Evolutionary conservation across 1,284 basidiomycete genomes (phyloP).

Genomic region (Tilletiaria anomala): DNA sequence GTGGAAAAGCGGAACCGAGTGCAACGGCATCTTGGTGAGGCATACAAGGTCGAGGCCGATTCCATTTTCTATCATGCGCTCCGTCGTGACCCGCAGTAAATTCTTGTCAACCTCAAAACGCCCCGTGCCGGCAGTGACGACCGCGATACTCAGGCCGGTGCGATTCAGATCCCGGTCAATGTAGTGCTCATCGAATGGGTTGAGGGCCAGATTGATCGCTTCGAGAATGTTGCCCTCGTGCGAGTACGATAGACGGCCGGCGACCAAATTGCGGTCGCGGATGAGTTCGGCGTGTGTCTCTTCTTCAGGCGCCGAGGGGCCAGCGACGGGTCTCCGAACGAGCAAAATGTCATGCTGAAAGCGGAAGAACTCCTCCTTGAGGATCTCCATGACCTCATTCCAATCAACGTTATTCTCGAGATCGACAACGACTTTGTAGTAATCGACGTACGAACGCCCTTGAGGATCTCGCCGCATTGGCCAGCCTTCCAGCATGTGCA

Average conservation of each 20-base stretch:
- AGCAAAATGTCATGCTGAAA: constrained; percentile 38
- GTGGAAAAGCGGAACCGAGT: constrained; percentile 50
- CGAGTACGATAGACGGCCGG: constrained; percentile 63
- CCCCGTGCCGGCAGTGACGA: constrained; percentile 86
- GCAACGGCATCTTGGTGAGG: constrained; percentile 79
- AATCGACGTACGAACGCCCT: constrained; percentile 81
- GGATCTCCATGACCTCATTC: constrained; percentile 65
- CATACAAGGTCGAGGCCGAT: constrained; percentile 78
- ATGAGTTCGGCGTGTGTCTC: constrained; percentile 22
- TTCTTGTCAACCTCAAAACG: constrained; percentile 85
- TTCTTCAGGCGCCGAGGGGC: constrained; percentile 18
- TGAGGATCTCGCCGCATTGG: constrained; percentile 57
- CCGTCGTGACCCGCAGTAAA: constrained; percentile 78
- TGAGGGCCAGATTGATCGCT: constrained; percentile 80
- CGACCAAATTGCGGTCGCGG: constrained; percentile 22
- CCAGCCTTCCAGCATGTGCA: constrained; percentile 35
- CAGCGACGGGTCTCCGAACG: constrained; percentile 18
- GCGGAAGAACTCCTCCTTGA: constrained; percentile 54
- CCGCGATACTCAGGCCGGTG: constrained; percentile 70
- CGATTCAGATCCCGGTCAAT: constrained; percentile 85
- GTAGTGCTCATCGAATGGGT: constrained; percentile 86
- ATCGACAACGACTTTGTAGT: constrained; percentile 53
- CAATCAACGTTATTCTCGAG: constrained; percentile 75
- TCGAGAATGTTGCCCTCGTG: constrained; percentile 91
- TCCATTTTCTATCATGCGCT: constrained; percentile 88